Evolutionary conservation across 495 filamentous ascomycete species (phyloP), one percentile per base, ranked within the genome.

Genomic region (Xylaria nigripes): DNA sequence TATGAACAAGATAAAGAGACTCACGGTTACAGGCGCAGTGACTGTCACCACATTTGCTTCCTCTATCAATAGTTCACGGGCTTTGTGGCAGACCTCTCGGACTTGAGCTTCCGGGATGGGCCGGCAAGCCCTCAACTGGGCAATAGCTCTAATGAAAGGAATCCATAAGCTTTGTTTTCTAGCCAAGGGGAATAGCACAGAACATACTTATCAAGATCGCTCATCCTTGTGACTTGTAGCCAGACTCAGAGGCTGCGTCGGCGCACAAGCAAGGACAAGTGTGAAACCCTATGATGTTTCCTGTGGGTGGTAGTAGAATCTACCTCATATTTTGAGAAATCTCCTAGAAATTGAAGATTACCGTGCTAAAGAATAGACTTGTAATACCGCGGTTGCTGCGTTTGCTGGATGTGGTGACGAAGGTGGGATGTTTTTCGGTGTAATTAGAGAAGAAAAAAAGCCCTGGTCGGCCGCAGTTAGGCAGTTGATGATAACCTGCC

Each of bases 11-110:
- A 18, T 15, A 40, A 30, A 27, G 22, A 19, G 9, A 43, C 64
- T 22, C 76, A 86, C 83, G 67, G 93, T 98, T 60, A 98, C 93
- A 22, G 93, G 93, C 51, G 93, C 93, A 64, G 92, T 86, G 58
- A 98, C 91, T 30, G 88, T 87, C 50, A 97, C 93, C 45, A 98
- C 93, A 70, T 98, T 98, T 54, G 89, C 91, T 73, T 98, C 93
- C 73, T 98, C 93, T 56, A 98, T 95, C 45, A 98, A 76, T 34
- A 98, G 82, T 73, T 98, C 93, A 51, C 93, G 83, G 45, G 93
- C 93, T 72, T 97, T 97, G 77, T 96, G 90, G 73, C 94, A 97
- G 64, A 98, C 79, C 69, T 97, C 90, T 61, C 93, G 86, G 46
- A 98, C 94, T 68, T 95, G 87, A 42, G 83, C 76, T 76, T 98